phyloP scores from a whole-genome alignment of 192 early-diverging fungal genomes.

The Gryganskiella cystojenkinii region DNA sequence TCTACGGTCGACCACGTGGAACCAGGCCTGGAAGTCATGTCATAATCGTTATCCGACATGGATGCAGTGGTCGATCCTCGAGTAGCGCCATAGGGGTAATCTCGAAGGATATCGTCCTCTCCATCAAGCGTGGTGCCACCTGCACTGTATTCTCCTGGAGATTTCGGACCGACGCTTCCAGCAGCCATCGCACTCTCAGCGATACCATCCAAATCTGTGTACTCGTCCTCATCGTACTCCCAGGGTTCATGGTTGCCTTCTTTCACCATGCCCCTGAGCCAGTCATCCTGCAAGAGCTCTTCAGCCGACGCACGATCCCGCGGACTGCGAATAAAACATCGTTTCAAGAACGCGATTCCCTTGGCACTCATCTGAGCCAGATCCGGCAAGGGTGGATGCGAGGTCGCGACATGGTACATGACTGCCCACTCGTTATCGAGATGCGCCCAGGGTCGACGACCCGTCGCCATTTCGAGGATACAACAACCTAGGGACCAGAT shows the following conservation, averaged over 20 bases:
- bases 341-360: conserved; percentile 80
- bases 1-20: too few species aligned
- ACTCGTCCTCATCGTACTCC: conserved; percentile 14
- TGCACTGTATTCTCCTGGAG: neutral
- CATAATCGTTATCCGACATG: too few species aligned
- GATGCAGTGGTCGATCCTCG: too few species aligned
- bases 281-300: conserved; percentile 79
- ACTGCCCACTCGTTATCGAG: conserved; percentile 95
- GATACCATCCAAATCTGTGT: conserved; percentile 5
- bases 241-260: conserved; percentile 18
- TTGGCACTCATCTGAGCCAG: conserved; percentile 68
- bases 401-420: conserved; percentile 89
- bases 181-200: conserved; percentile 8
- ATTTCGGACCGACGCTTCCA: neutral
- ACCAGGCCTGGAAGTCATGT: too few species aligned
- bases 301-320: conserved; percentile 76
- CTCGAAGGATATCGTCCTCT: too few species aligned
- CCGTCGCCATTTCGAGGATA: conserved; percentile 91
- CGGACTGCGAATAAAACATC: conserved; percentile 82
- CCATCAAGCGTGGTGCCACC: too few species aligned
- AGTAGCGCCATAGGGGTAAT: too few species aligned
- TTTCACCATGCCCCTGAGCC: conserved; percentile 65
- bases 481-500: conserved; percentile 95
- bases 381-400: conserved; percentile 82
- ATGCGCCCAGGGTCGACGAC: conserved; percentile 87